Percentiles rank a stretch among this genome's conserved stretches.
These are phyloP conservation scores for Colletotrichum abscissum DNA, from an alignment of 2,329 filamentous ascomycete genomes.

Conservation along the genomic window DNA sequence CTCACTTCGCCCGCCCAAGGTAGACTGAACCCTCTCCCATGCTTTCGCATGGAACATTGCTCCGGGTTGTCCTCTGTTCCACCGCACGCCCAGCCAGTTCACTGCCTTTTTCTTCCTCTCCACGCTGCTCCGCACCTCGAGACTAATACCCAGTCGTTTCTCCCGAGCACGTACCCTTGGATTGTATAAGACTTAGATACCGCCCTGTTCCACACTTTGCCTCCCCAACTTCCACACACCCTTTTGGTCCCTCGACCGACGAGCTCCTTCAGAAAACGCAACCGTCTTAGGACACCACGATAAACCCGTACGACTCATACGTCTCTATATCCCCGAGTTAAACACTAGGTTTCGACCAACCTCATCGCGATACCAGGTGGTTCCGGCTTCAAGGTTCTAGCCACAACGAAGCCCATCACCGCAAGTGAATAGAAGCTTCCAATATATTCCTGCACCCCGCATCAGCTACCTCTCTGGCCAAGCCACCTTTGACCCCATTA, in stretches of 20 bases:
- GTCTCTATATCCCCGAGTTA: neutral
- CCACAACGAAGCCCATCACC: constrained; percentile 23
- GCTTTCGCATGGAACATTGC: constrained; percentile 12
- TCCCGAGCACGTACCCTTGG: constrained; percentile 24
- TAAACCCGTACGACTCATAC: neutral
- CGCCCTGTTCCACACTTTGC: constrained; percentile 15
- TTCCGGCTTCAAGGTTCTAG: constrained; percentile 31
- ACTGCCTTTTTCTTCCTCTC: neutral
- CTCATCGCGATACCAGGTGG: neutral
- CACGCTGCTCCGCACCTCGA: neutral
- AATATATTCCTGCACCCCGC: neutral
- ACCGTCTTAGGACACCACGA: neutral
- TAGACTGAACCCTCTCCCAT: neutral
- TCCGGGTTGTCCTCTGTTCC: neutral
- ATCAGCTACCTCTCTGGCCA: neutral
- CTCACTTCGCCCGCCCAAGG: neutral
- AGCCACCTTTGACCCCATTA: neutral
- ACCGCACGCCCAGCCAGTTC: neutral
- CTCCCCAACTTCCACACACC: neutral
- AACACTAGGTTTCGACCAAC: neutral
- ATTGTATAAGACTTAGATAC: constrained; percentile 32
- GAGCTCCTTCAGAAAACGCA: neutral
- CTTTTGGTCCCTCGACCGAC: constrained; percentile 8
- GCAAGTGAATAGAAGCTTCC: neutral
- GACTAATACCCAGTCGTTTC: constrained; percentile 5